These are phyloP conservation scores for Lotmaria passim DNA, from an alignment of 208 protist species.

Conservation along the genomic window DNA sequence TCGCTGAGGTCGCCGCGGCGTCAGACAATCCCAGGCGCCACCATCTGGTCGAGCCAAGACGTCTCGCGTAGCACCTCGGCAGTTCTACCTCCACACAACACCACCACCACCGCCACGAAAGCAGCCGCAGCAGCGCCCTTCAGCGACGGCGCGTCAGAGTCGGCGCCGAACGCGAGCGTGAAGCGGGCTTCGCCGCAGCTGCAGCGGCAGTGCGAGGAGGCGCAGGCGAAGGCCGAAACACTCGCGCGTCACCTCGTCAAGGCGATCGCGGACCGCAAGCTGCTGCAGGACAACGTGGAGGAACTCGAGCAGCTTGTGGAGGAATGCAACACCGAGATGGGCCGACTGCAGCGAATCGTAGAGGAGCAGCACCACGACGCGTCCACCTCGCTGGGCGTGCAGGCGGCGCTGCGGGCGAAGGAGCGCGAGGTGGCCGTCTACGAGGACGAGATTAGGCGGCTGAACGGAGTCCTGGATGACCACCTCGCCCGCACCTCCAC, in stretches of 20 bases:
- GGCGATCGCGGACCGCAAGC: conserved; percentile 69
- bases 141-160: neutral
- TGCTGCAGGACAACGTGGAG: conserved; percentile 64
- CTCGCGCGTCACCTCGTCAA: conserved; percentile 84
- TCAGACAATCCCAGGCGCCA: neutral
- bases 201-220: conserved; percentile 47
- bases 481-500: conserved; percentile 46
- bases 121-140: no score
- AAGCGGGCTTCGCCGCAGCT: conserved; percentile 18
- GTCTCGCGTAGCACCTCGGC: neutral
- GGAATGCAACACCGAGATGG: conserved; percentile 64
- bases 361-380: conserved; percentile 52
- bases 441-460: conserved; percentile 75
- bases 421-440: conserved; percentile 79
- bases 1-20: neutral
- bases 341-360: conserved; percentile 51
- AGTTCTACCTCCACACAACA: neutral
- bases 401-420: conserved; percentile 67
- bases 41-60: neutral
- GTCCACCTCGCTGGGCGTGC: conserved; percentile 24
- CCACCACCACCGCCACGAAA: no score
- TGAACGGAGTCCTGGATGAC: conserved; percentile 63
- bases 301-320: conserved; percentile 68
- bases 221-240: conserved; percentile 72
- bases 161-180: neutral